Evolutionary conservation across 305 asterid species (phyloP).

Genomic region (Striga hermonthica): DNA sequence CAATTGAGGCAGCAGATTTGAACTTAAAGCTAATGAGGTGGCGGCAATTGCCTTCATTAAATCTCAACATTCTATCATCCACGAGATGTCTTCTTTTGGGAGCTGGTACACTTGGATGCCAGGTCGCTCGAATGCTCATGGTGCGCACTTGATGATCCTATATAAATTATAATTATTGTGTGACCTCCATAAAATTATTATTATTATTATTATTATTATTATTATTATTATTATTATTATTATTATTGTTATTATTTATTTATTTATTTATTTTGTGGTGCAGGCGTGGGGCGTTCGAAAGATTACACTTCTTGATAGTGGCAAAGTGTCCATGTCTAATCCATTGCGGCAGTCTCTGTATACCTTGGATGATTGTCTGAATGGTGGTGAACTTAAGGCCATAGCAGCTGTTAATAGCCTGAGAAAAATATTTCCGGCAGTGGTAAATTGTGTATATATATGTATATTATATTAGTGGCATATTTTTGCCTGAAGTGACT

Average conservation of each 20-base stretch:
- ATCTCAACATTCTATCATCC: slow-evolving; percentile 59
- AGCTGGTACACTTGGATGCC: slow-evolving; percentile 97
- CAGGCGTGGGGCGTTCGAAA: slow-evolving; percentile 98
- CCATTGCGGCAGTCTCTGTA: slow-evolving; percentile 91
- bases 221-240: background rate
- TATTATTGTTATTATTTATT: background rate
- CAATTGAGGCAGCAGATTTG: slow-evolving; percentile 88
- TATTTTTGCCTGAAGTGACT: slow-evolving; percentile 20
- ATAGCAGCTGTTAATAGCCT: slow-evolving; percentile 78
- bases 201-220: no score
- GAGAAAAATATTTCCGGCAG: slow-evolving; percentile 77
- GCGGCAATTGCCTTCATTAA: slow-evolving; percentile 86
- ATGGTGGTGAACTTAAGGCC: slow-evolving; percentile 91
- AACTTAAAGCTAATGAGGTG: slow-evolving; percentile 93
- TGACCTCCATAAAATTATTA: no score
- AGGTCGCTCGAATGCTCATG: slow-evolving; percentile 96
- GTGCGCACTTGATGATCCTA: slow-evolving; percentile 41
- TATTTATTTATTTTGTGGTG: background rate
- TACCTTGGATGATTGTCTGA: slow-evolving; percentile 75
- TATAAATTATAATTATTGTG: background rate
- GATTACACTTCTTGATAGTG: slow-evolving; percentile 80
- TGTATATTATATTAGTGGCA: no score
- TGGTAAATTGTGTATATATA: slow-evolving; percentile 38
- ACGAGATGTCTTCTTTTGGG: slow-evolving; percentile 82
- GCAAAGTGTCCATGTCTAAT: slow-evolving; percentile 91